Percentiles rank a stretch among this genome's conserved stretches.
These are phyloP conservation scores for Trichoderma harzianum DNA, from an alignment of 2,329 filamentous ascomycete species.

Conservation along the genomic window DNA sequence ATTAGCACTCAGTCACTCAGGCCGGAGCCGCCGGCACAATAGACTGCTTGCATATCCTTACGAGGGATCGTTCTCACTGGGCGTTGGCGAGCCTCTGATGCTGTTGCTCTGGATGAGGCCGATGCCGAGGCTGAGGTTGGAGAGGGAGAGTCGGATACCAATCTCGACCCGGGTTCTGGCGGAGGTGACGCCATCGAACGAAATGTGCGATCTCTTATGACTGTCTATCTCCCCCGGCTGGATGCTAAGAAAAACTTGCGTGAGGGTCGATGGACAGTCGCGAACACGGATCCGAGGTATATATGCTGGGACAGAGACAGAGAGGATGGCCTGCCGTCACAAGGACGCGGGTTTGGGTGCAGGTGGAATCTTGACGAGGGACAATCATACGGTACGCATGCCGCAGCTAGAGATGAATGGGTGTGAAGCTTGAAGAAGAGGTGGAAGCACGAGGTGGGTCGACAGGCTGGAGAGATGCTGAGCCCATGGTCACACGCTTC, in stretches of 20 bases:
- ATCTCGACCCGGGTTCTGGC: slow-evolving; percentile 17
- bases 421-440: neutral
- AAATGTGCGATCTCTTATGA: neutral
- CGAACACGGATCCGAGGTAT: neutral
- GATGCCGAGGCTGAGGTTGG: slow-evolving; percentile 17
- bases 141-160: slow-evolving; percentile 14
- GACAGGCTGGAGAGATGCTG: slow-evolving; percentile 13
- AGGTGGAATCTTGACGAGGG: neutral
- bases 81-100: slow-evolving; percentile 23
- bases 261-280: neutral
- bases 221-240: neutral
- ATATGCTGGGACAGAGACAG: neutral
- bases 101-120: neutral
- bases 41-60: slow-evolving; percentile 19
- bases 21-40: neutral
- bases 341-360: neutral
- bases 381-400: neutral
- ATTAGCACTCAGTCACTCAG: neutral
- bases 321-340: neutral
- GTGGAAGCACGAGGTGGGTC: slow-evolving; percentile 12
- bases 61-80: slow-evolving; percentile 32
- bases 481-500: slow-evolving; percentile 14
- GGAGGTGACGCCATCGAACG: slow-evolving; percentile 17
- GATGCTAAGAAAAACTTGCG: neutral
- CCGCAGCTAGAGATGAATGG: slow-evolving; percentile 1